Evolutionary conservation across 352 stramenopile species (phyloP).

Genomic region (Aphanomyces invadans): DNA sequence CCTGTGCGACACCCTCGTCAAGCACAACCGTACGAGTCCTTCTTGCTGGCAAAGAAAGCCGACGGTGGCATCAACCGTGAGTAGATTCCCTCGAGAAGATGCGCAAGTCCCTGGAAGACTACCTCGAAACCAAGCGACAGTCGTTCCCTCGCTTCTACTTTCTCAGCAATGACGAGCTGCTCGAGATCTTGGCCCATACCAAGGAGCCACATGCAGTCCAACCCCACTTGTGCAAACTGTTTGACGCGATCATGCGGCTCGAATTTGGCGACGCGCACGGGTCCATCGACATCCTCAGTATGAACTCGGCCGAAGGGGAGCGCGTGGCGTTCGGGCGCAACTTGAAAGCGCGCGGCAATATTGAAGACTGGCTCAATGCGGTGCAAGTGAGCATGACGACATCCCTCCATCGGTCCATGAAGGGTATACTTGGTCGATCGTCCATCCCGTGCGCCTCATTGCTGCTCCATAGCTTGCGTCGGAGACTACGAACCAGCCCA

Average conservation of each 20-base stretch:
- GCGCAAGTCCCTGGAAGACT: slow-evolving; percentile 76
- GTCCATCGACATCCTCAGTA: slow-evolving; percentile 59
- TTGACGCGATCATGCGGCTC: slow-evolving; percentile 70
- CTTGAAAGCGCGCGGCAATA: slow-evolving; percentile 74
- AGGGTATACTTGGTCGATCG: too few species aligned
- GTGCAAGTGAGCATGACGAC: slow-evolving; percentile 68
- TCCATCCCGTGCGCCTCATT: too few species aligned
- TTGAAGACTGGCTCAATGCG: slow-evolving; percentile 81
- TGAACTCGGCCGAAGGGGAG: slow-evolving; percentile 77
- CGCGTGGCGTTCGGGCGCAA: slow-evolving; percentile 59
- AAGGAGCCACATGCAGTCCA: slow-evolving; percentile 75
- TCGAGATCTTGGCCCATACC: slow-evolving; percentile 75
- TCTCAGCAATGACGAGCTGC: slow-evolving; percentile 79
- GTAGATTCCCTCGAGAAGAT: slow-evolving; percentile 50
- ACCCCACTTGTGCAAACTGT: slow-evolving; percentile 75
- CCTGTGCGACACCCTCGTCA: slow-evolving; percentile 52
- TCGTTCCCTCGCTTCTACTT: slow-evolving; percentile 85
- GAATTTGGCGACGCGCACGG: slow-evolving; percentile 51
- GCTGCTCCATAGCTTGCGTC: slow-evolving; percentile 49
- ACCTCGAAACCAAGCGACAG: slow-evolving; percentile 74
- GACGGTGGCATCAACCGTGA: not conserved
- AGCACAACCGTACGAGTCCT: slow-evolving; percentile 43
- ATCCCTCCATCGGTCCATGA: slow-evolving; percentile 61
- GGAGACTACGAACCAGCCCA: slow-evolving; percentile 82
- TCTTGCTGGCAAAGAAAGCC: not conserved